A percentile compares a stretch with the other conserved stretches of the same genome.
phyloP scores from a whole-genome alignment of 148 eudicot genomes.

The Rhododendron kiyosumense region DNA sequence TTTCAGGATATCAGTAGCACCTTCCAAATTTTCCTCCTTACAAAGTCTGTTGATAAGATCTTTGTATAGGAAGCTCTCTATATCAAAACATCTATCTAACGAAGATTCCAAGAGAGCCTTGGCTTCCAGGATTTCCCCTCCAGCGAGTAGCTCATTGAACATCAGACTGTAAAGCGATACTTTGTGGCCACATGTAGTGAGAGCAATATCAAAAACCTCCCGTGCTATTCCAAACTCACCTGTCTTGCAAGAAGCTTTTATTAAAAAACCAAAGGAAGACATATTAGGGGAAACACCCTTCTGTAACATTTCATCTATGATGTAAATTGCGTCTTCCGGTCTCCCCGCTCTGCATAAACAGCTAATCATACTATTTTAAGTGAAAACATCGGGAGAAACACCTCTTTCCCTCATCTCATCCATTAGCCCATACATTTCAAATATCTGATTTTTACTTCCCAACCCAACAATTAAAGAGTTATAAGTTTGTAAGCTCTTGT shows the following conservation, averaged over 20 bases:
- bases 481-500: slow-evolving; percentile 72
- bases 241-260: slow-evolving; percentile 67
- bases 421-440: slow-evolving; percentile 88
- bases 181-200: slow-evolving; percentile 61
- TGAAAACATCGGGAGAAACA: slow-evolving; percentile 57
- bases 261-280: slow-evolving; percentile 53
- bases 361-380: slow-evolving; percentile 61
- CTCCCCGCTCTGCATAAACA: slow-evolving; percentile 65
- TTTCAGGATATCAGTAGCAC: slow-evolving; percentile 49
- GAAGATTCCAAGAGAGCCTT: slow-evolving; percentile 57
- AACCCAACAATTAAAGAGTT: slow-evolving; percentile 74
- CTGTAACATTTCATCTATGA: slow-evolving; percentile 74
- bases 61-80: slow-evolving; percentile 65
- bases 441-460: slow-evolving; percentile 63
- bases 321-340: slow-evolving; percentile 69
- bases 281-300: slow-evolving; percentile 63
- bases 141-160: slow-evolving; percentile 75
- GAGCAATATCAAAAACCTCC: slow-evolving; percentile 72
- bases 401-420: slow-evolving; percentile 91
- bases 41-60: slow-evolving; percentile 63
- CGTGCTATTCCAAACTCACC: slow-evolving; percentile 88
- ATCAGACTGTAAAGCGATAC: slow-evolving; percentile 60
- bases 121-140: slow-evolving; percentile 74
- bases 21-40: slow-evolving; percentile 55
- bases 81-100: slow-evolving; percentile 50